These are phyloP conservation scores for Didymella keratinophila DNA, from an alignment of 2,329 filamentous ascomycete genomes.

Conservation along the genomic window DNA sequence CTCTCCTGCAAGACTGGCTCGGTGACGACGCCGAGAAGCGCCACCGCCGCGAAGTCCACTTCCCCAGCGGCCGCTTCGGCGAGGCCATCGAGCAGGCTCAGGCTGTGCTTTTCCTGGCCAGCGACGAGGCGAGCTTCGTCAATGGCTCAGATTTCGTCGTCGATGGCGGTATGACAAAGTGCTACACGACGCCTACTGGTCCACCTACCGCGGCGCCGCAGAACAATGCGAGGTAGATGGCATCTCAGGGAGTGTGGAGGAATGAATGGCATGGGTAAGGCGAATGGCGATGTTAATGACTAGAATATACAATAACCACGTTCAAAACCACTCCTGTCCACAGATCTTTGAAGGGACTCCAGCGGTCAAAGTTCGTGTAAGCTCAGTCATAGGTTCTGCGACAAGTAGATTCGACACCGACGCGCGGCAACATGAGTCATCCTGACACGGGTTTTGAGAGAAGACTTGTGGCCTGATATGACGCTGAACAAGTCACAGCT, in stretches of 20 bases:
- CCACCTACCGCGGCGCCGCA: constrained; percentile 62
- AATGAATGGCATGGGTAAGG: not conserved
- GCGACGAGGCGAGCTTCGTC: constrained; percentile 87
- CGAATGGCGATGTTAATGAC: constrained; percentile 11
- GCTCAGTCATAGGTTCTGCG: too few species aligned
- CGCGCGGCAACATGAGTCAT: too few species aligned
- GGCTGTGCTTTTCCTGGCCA: constrained; percentile 85
- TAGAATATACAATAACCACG: constrained; percentile 15
- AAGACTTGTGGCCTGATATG: too few species aligned
- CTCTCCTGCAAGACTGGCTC: constrained; percentile 90
- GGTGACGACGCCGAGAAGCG: constrained; percentile 86
- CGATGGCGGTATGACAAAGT: constrained; percentile 93
- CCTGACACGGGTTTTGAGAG: too few species aligned
- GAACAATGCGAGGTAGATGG: constrained; percentile 52
- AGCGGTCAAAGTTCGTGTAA: too few species aligned
- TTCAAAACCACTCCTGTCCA: not conserved
- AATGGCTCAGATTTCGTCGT: constrained; percentile 93
- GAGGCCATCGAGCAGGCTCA: constrained; percentile 95
- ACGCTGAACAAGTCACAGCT: too few species aligned
- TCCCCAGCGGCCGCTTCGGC: constrained; percentile 86
- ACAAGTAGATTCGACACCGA: too few species aligned
- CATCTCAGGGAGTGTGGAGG: too few species aligned
- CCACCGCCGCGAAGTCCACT: constrained; percentile 83
- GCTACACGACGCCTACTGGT: constrained; percentile 74
- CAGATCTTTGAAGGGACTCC: too few species aligned